Evolutionary conservation across 1,139 yeast genomes (phyloP).

Genomic region (Pneumocystis oryctolagi): DNA sequence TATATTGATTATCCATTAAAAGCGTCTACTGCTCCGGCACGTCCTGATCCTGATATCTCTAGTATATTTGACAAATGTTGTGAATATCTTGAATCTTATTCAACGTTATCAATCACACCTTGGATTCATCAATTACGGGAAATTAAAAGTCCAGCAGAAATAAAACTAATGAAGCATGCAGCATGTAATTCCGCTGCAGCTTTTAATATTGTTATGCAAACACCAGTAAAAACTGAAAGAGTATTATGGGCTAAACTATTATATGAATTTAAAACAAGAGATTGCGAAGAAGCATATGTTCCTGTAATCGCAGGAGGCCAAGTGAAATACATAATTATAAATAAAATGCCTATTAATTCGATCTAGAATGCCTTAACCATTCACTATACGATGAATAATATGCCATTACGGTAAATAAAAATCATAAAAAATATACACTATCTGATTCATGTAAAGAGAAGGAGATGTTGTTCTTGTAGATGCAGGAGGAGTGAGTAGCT

Average conservation of each 20-base stretch:
- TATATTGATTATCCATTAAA: background rate
- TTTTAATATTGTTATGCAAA: slow-evolving; percentile 58
- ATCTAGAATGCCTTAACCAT: slow-evolving; percentile 15
- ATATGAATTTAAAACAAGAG: slow-evolving; percentile 66
- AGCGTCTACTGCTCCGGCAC: background rate
- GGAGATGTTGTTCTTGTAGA: slow-evolving; percentile 79
- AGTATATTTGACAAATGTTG: background rate
- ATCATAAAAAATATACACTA: slow-evolving; percentile 40
- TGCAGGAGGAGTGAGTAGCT: slow-evolving; percentile 53
- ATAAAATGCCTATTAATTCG: background rate
- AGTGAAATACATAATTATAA: slow-evolving; percentile 2
- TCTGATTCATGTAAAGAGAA: slow-evolving; percentile 74
- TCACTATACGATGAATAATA: slow-evolving; percentile 16
- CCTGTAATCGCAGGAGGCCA: slow-evolving; percentile 93
- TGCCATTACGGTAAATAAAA: slow-evolving; percentile 8
- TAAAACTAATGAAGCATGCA: slow-evolving; percentile 64
- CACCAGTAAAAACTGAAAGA: slow-evolving; percentile 53
- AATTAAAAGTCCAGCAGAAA: slow-evolving; percentile 61
- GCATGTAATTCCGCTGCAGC: slow-evolving; percentile 72
- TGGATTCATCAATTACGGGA: slow-evolving; percentile 45
- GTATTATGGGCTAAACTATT: slow-evolving; percentile 70
- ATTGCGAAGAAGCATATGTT: slow-evolving; percentile 83
- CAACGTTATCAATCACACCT: slow-evolving; percentile 27
- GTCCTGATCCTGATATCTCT: background rate
- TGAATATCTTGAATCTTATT: background rate